These are phyloP conservation scores for Ganoderma leucocontextum DNA, from an alignment of 1,284 basidiomycete genomes.

Conservation along the genomic window DNA sequence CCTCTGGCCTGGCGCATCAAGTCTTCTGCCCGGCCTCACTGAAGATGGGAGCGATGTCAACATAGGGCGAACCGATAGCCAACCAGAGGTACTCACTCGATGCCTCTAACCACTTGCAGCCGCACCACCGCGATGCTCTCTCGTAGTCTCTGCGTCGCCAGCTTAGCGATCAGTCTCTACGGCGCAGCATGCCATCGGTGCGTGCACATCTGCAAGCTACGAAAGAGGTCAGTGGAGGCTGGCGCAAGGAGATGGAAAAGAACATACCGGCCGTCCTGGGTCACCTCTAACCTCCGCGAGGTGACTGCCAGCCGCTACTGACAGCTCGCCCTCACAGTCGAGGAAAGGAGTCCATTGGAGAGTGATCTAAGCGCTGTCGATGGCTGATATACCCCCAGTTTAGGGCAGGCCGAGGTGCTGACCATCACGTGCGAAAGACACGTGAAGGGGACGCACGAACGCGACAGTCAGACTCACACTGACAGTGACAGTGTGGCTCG, in stretches of 20 bases:
- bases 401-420: slow-evolving; percentile 21
- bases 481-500: not conserved
- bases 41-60: not conserved
- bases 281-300: slow-evolving; percentile 9
- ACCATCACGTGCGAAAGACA: slow-evolving; percentile 20
- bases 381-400: slow-evolving; percentile 16
- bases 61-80: not conserved
- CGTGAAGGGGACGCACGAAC: slow-evolving; percentile 21
- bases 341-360: slow-evolving; percentile 32
- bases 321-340: slow-evolving; percentile 10
- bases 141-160: slow-evolving; percentile 2
- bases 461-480: slow-evolving; percentile 7
- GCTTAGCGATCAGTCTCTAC: not conserved
- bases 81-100: not conserved
- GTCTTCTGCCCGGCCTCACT: slow-evolving; percentile 26
- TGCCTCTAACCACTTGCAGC: slow-evolving; percentile 7
- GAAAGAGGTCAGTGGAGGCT: not conserved
- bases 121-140: slow-evolving; percentile 12
- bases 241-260: not conserved
- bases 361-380: not conserved
- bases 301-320: slow-evolving; percentile 11
- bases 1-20: slow-evolving; percentile 6
- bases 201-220: not conserved
- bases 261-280: slow-evolving; percentile 13
- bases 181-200: not conserved